phyloP scores from a whole-genome alignment of 2,329 filamentous ascomycete genomes.

The Penicillium freii region DNA sequence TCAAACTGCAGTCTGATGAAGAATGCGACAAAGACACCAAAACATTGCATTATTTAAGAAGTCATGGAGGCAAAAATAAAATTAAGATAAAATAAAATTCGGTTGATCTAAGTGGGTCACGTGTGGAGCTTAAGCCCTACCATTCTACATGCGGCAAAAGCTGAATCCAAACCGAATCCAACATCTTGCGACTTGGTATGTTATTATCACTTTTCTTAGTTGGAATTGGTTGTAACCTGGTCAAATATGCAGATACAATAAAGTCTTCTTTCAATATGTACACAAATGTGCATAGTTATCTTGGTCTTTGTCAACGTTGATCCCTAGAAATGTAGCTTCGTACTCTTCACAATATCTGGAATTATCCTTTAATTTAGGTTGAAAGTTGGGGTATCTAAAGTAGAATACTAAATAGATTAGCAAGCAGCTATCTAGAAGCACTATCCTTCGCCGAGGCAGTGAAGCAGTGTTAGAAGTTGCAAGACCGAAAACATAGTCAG shows the following conservation, averaged over 20 bases:
- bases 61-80: background rate
- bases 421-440: too few relatives aligned
- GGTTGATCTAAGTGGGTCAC: background rate
- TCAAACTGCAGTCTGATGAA: background rate
- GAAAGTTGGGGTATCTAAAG: background rate
- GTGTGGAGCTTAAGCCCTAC: background rate
- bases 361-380: background rate
- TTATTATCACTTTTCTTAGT: background rate
- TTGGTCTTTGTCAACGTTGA: background rate
- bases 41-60: background rate
- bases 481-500: background rate
- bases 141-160: background rate
- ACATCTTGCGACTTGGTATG: background rate
- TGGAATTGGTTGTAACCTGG: background rate
- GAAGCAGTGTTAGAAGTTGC: background rate
- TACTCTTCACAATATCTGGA: background rate
- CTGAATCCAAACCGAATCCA: too few relatives aligned
- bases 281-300: background rate
- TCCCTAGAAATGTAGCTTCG: background rate
- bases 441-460: background rate
- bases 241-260: background rate
- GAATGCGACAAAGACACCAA: background rate
- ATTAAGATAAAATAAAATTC: background rate
- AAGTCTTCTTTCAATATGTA: background rate
- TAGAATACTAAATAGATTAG: background rate